A percentile compares a stretch with the other conserved stretches of the same genome.
Evolutionary conservation across 2,329 filamentous ascomycete species (phyloP).

Genomic region (Epichloe gansuensis): DNA sequence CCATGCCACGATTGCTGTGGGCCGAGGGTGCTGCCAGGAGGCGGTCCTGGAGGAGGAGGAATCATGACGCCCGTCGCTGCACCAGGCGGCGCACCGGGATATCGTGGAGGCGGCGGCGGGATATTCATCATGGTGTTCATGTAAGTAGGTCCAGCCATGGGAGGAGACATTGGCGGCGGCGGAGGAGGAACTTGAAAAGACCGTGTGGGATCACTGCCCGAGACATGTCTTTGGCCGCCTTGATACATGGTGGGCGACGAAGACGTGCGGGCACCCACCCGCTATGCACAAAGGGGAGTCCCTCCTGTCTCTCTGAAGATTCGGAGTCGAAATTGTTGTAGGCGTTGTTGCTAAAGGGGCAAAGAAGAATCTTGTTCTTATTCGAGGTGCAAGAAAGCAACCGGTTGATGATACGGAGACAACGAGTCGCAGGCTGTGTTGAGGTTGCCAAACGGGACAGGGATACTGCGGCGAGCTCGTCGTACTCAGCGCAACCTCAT

Average conservation of each 20-base stretch:
- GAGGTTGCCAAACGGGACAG: not conserved
- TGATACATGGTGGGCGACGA: constrained; percentile 37
- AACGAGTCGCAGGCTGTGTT: not conserved
- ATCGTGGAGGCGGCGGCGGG: constrained; percentile 44
- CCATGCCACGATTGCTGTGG: constrained; percentile 37
- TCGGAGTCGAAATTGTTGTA: not conserved
- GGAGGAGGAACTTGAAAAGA: constrained; percentile 44
- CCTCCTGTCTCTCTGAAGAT: not conserved
- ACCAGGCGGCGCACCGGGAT: constrained; percentile 29
- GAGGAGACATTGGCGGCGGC: constrained; percentile 43
- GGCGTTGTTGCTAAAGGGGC: not conserved
- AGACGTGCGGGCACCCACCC: constrained; percentile 1
- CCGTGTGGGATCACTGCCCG: constrained; percentile 35
- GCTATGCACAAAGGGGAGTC: not conserved
- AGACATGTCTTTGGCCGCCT: constrained; percentile 36
- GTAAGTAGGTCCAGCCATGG: constrained; percentile 25
- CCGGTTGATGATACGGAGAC: not conserved
- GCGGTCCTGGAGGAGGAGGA: constrained; percentile 44
- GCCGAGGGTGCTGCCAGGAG: constrained; percentile 31
- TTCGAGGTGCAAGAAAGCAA: not conserved
- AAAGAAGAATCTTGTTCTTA: not conserved
- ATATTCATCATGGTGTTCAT: constrained; percentile 37
- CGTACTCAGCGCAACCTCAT: constrained; percentile 1
- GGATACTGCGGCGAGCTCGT: constrained; percentile 4
- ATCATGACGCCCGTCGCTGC: constrained; percentile 30